Base-by-base conservation (phyloP, 495 filamentous ascomycete genomes). In the Penicillium herquei region DNA sequence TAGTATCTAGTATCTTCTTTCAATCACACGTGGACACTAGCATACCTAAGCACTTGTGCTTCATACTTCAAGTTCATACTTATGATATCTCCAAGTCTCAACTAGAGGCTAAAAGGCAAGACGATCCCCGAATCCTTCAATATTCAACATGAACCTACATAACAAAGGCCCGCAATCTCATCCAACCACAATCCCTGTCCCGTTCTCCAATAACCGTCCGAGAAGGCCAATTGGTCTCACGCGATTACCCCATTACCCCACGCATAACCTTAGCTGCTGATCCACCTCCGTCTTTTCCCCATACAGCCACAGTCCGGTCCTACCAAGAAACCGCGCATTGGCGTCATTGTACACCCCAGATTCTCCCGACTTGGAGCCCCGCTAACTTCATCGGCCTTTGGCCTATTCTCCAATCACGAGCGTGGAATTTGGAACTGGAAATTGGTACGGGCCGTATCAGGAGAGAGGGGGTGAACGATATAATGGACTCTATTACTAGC, bases 331-430 rank as follows among this genome's bases (percentile, higher is more conserved):
- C 49, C 52, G 48, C 34, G 34, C 40, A 53, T 53, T 52, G 55
- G 55, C 60, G 56, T 63, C 60, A 63, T 58, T 7, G 43, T 8
- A 9, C 12, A 32, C 26, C 43, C 16, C 10, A 46, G 21, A 26
- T 26, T 26, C 41, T 26, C 26, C 43, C 43, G 43, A 32, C 26
- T 16, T 32, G 26, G 42, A 18, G 10, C 41, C 59, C 51, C 52
- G 35, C 48, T 49, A 49, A 33, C 52, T 35, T 10, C 17, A 39
- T 61, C 59, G 59, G 59, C 40, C 35, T 58, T 55, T 55, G 55
- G 43, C 47, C 7, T 17, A 7, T 14, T n/a, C 26, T 10, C 57
- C 57, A 60, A 60, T 60, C 49, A 60, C 37, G 33, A 18, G n/a
- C 5, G 17, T 17, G 17, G 34, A 26, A 26, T 46, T 47, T 54